A percentile compares a stretch with the other conserved stretches of the same genome.
These are phyloP conservation scores for Hypericum androsaemum DNA, from an alignment of 345 rosid genomes.

Conservation along the genomic window DNA sequence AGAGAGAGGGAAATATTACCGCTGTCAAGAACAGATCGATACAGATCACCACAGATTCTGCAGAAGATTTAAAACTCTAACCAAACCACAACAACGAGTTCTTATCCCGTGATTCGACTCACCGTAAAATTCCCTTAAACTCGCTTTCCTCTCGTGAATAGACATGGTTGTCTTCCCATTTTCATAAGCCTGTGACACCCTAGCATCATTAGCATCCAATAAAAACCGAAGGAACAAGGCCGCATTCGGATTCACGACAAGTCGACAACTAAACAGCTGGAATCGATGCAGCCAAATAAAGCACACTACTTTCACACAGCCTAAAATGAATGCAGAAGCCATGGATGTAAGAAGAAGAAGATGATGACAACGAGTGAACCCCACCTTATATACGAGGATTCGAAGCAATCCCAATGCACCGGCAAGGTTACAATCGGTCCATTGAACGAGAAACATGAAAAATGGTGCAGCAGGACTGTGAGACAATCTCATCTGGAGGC, in stretches of 20 bases:
- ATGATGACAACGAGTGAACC: background rate
- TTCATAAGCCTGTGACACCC: conserved; percentile 49
- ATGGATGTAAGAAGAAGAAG: background rate
- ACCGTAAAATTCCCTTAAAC: conserved; percentile 85
- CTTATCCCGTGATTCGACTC: conserved; percentile 8
- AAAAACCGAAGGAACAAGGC: too few species aligned
- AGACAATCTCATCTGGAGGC: conserved; percentile 90
- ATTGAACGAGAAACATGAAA: conserved; percentile 85
- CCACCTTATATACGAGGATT: conserved; percentile 77
- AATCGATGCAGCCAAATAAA: too few species aligned
- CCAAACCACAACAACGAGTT: background rate
- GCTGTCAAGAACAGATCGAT: conserved; percentile 31
- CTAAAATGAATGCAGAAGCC: too few species aligned
- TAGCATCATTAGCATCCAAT: background rate
- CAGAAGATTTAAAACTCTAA: background rate
- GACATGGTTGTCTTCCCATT: conserved; percentile 93
- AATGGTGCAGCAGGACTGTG: conserved; percentile 84
- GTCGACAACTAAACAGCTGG: too few species aligned
- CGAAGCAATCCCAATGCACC: conserved; percentile 86
- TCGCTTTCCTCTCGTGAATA: conserved; percentile 77
- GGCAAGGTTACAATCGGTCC: conserved; percentile 89
- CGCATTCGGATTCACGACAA: too few species aligned
- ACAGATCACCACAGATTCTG: background rate
- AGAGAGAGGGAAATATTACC: conserved; percentile 73
- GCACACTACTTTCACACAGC: too few species aligned